Base-by-base conservation (phyloP, 192 early-diverging fungal genomes). In the Entomortierella chlamydospora region DNA sequence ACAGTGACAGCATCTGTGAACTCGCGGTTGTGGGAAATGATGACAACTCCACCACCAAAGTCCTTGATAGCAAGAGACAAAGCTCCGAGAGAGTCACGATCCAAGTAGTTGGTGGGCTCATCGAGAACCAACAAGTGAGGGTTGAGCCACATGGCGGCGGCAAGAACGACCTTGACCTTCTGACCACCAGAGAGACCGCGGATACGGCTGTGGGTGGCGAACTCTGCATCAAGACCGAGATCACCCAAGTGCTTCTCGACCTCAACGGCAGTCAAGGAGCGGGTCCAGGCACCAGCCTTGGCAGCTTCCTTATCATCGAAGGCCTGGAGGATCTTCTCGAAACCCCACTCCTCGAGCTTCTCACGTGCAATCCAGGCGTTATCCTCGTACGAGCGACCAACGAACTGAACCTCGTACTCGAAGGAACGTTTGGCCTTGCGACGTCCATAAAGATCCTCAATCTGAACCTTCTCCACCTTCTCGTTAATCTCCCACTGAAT, bases 81-180 rank as follows among this genome's bases (percentile, higher is more conserved):
- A 42, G 84, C 88, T 65, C 87, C 88, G 18, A 90, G 78, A 57
- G 88, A 87, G 61, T 90, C 88, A 45, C 86, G 88, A 88, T 90
- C 87, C 82, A 90, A 84, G 65, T 86, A 91, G 72, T 87, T 88
- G 57, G 92, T 97, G 63, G 95, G 95, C 86, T 95, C 94, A 82
- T 97, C 95, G 64, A 97, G 87, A 61, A 97, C 89, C 76, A 97
- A 89, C 72, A 96, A 91, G 81, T 97, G 96, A 59, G 97, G 97
- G 81, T 91, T 88, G 69, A 92, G 91, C 93, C 94, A 94, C 87
- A 95, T 88, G 53, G 94, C 93, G 64, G 91, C 93, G 57, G 88
- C 93, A 81, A 95, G 87, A 28, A 95, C 94, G 45, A 95, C 90
- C 84, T 94, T 94, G 80, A 95, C 94, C 83, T 95, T 95, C 82